Evolutionary conservation across 495 filamentous ascomycete genomes (phyloP).

Genomic region (Lepraria neglecta): DNA sequence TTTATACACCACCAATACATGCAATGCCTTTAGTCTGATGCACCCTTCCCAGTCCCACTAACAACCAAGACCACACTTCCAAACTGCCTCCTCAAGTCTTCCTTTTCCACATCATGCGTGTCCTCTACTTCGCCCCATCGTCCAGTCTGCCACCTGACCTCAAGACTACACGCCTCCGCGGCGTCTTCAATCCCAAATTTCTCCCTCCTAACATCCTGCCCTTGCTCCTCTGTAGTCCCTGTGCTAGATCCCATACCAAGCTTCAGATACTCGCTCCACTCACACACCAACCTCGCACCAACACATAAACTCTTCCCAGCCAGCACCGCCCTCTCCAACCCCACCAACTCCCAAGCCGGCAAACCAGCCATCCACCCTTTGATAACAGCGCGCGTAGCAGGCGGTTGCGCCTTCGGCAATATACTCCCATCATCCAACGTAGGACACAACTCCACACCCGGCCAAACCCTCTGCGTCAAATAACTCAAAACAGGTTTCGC

Average conservation of each 20-base stretch:
- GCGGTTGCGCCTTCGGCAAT: conserved; percentile 61
- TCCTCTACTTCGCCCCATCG: conserved; percentile 97
- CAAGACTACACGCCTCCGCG: conserved; percentile 66
- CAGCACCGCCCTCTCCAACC: conserved; percentile 72
- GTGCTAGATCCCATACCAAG: conserved; percentile 22
- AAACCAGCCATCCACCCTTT: conserved; percentile 70
- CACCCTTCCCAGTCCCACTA: conserved; percentile 39
- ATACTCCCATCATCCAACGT: conserved; percentile 69
- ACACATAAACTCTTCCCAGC: conserved; percentile 81
- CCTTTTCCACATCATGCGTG: conserved; percentile 93
- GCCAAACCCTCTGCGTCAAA: conserved; percentile 73
- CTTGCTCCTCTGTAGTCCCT: conserved; percentile 20
- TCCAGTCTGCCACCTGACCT: conserved; percentile 84
- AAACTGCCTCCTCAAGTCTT: conserved; percentile 81
- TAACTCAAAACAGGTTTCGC: conserved; percentile 62
- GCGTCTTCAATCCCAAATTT: conserved; percentile 58
- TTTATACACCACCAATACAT: background rate
- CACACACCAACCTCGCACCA: conserved; percentile 67
- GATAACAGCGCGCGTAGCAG: conserved; percentile 67
- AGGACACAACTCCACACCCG: conserved; percentile 67
- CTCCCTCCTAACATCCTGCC: conserved; percentile 23
- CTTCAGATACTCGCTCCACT: conserved; percentile 76
- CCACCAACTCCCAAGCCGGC: conserved; percentile 71
- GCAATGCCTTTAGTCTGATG: background rate
- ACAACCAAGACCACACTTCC: conserved; percentile 79